A percentile compares a stretch with the other conserved stretches of the same genome.
These are phyloP conservation scores for Lonicera japonica DNA, from an alignment of 129 eudicot species.

Conservation along the genomic window DNA sequence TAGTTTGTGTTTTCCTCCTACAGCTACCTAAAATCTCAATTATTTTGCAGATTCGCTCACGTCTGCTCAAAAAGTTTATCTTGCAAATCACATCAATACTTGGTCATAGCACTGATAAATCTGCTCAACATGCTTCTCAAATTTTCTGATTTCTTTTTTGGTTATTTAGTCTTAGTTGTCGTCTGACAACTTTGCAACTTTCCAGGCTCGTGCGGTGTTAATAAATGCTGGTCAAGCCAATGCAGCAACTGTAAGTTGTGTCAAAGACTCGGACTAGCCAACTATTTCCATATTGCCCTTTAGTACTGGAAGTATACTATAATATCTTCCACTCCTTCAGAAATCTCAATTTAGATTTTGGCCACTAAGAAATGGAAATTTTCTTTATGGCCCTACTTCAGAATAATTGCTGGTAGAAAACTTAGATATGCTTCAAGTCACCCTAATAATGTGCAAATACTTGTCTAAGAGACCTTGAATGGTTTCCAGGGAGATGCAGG, in stretches of 20 bases:
- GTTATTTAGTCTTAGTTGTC: background rate
- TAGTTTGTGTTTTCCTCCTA: no score
- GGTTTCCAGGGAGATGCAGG: constrained; percentile 88
- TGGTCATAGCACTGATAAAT: no score
- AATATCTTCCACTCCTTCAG: no score
- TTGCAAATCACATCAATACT: no score
- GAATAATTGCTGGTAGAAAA: no score
- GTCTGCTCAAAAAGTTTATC: no score
- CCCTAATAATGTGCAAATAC: background rate
- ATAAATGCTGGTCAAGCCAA: constrained; percentile 99
- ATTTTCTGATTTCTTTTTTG: no score
- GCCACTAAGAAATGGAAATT: no score
- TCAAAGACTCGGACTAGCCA: background rate
- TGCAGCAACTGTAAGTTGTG: constrained; percentile 59
- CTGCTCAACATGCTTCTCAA: background rate
- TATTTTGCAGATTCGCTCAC: background rate
- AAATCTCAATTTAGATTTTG: no score
- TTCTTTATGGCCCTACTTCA: no score
- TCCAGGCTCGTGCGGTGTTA: constrained; percentile 90
- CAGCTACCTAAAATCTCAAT: no score
- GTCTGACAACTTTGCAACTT: constrained; percentile 14
- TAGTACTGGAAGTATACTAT: background rate
- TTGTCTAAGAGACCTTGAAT: constrained; percentile 24
- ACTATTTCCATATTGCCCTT: background rate
- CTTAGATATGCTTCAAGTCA: no score